Conservation (phyloP, 768 basidiomycete genomes). For the Chalciporus piperatus region DNA sequence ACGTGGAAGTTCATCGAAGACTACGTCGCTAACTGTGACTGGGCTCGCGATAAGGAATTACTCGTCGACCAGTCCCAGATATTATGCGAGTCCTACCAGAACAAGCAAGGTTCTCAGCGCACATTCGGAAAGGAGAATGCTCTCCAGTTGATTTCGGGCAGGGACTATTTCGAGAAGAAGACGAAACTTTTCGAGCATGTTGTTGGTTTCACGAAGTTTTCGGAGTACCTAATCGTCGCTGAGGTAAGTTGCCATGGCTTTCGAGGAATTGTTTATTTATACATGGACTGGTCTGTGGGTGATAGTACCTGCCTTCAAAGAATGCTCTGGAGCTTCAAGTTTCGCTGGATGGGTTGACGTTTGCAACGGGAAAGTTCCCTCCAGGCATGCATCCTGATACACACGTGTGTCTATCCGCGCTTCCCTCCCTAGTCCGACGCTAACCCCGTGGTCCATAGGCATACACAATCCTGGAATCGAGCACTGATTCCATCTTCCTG, state of each 20-base stretch:
- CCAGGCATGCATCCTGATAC: conserved; percentile 87
- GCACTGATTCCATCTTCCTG: conserved; percentile 88
- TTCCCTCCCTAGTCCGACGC: neutral
- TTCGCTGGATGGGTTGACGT: conserved; percentile 84
- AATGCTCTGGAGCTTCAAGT: conserved; percentile 81
- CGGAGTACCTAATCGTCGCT: conserved; percentile 93
- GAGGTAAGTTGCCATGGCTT: conserved; percentile 52
- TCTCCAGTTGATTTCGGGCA: conserved; percentile 76
- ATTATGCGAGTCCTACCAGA: conserved; percentile 82
- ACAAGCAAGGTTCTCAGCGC: conserved; percentile 79
- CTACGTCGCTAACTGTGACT: conserved; percentile 89
- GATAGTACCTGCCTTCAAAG: conserved; percentile 49
- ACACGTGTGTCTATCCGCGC: conserved; percentile 54
- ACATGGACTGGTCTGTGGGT: conserved; percentile 22
- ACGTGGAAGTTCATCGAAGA: conserved; percentile 74
- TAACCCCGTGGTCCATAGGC: conserved; percentile 45
- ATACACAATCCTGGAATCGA: conserved; percentile 93
- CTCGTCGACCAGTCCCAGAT: conserved; percentile 85
- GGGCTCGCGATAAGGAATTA: conserved; percentile 80
- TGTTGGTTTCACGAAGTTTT: conserved; percentile 96
- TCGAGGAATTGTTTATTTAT: neutral
- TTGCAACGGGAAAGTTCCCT: conserved; percentile 87
- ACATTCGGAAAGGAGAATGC: conserved; percentile 56
- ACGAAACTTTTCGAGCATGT: conserved; percentile 80
- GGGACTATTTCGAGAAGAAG: conserved; percentile 67